Percentiles rank a stretch among this genome's conserved stretches.
Conservation (phyloP, 176 grass and related monocot genomes). For the Coix lacrymajobi region DNA sequence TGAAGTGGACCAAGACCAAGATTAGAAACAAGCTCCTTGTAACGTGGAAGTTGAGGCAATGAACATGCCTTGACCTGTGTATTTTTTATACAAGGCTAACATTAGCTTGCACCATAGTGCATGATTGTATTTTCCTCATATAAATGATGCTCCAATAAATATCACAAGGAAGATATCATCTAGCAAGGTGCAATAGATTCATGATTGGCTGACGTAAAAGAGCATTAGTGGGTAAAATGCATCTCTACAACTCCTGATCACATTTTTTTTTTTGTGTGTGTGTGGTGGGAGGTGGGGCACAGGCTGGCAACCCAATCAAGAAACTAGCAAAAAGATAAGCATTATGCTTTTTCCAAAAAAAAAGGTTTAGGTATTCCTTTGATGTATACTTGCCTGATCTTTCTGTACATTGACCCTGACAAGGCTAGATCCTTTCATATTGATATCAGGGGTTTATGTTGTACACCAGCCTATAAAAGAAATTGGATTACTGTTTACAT, state of each 20-base stretch:
- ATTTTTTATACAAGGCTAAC: neutral
- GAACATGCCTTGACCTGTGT: slow-evolving; percentile 74
- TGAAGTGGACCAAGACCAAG: slow-evolving; percentile 81
- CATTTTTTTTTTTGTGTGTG: neutral
- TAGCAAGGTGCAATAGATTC: neutral
- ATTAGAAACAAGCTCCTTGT: slow-evolving; percentile 81
- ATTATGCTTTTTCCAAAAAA: neutral
- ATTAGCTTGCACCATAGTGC: neutral
- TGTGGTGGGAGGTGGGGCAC: no score
- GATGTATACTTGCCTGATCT: slow-evolving; percentile 57
- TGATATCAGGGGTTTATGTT: slow-evolving; percentile 70
- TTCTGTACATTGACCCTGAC: slow-evolving; percentile 74
- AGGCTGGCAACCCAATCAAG: no score
- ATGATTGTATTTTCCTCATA: neutral
- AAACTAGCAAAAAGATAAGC: no score
- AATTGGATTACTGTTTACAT: slow-evolving; percentile 1
- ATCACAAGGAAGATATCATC: neutral
- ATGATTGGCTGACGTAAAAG: neutral
- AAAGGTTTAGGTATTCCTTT: neutral
- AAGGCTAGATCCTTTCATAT: slow-evolving; percentile 77
- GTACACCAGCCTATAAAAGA: slow-evolving; percentile 71
- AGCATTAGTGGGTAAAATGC: neutral
- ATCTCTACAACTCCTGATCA: neutral
- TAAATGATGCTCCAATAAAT: neutral
- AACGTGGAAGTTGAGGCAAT: slow-evolving; percentile 74